These are phyloP conservation scores for Rhizopus delemar DNA, from an alignment of 371 early-diverging fungal species.

Conservation along the genomic window DNA sequence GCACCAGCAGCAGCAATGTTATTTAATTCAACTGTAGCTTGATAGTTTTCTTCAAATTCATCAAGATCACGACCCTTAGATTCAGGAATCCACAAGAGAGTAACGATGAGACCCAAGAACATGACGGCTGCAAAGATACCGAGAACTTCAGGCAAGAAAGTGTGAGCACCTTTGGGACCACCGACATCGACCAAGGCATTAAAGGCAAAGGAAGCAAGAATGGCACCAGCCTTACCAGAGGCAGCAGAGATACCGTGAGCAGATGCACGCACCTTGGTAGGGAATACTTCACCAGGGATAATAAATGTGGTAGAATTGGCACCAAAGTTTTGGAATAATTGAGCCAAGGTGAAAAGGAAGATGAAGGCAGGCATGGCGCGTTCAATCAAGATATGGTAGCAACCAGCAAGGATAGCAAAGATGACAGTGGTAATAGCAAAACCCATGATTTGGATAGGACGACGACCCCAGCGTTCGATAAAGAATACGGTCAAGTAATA, in stretches of 20 bases:
- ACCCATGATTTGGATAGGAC: conserved; percentile 78
- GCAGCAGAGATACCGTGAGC: conserved; percentile 91
- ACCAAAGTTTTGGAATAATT: conserved; percentile 87
- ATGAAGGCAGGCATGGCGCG: conserved; percentile 69
- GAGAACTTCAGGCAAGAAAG: conserved; percentile 66
- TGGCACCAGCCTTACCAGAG: conserved; percentile 84
- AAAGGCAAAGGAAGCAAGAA: conserved; percentile 58
- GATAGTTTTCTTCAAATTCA: conserved; percentile 55
- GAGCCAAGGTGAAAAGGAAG: conserved; percentile 72
- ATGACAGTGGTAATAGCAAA: conserved; percentile 73
- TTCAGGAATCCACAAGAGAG: conserved; percentile 55
- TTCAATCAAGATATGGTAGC: conserved; percentile 58
- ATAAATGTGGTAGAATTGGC: conserved; percentile 92
- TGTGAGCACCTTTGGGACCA: conserved; percentile 54
- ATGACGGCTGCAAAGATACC: conserved; percentile 71
- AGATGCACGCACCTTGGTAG: conserved; percentile 84
- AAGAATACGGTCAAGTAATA: conserved; percentile 82
- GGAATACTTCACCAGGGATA: conserved; percentile 89
- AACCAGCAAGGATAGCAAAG: conserved; percentile 75
- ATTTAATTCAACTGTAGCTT: conserved; percentile 1
- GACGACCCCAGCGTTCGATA: conserved; percentile 81
- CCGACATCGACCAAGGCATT: conserved; percentile 61
- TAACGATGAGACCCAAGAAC: conserved; percentile 63
- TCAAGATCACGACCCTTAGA: conserved; percentile 59
- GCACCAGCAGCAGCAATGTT: not conserved